Conservation (phyloP, 2,329 filamentous ascomycete genomes). For the Torrubiellomyces zombiae region DNA sequence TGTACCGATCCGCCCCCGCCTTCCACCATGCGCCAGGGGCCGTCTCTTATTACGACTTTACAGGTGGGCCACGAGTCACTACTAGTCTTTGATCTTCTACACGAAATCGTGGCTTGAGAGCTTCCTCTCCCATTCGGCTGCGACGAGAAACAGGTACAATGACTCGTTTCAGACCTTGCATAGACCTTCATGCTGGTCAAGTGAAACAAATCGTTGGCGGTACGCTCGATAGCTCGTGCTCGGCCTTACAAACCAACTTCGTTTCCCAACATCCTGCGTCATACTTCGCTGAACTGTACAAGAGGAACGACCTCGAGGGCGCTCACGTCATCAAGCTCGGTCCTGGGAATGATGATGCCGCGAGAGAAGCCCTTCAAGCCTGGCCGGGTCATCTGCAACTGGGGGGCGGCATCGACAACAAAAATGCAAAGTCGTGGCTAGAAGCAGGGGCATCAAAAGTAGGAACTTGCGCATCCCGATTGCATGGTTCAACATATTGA, state of each 20-base stretch:
- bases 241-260: constrained; percentile 74
- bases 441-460: constrained; percentile 81
- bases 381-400: constrained; percentile 78
- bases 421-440: constrained; percentile 77
- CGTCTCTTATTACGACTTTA: no score
- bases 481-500: background rate
- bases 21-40: no score
- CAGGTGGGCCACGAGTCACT: no score
- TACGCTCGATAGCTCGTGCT: constrained; percentile 54
- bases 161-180: constrained; percentile 91
- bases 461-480: constrained; percentile 6
- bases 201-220: constrained; percentile 98
- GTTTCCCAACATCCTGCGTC: constrained; percentile 69
- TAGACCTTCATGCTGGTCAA: constrained; percentile 91
- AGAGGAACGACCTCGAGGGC: constrained; percentile 53
- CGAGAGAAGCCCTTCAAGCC: constrained; percentile 54
- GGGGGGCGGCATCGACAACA: constrained; percentile 80
- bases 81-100: no score
- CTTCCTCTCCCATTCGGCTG: constrained; percentile 3
- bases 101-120: no score
- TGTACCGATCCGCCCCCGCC: no score
- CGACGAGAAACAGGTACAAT: constrained; percentile 28
- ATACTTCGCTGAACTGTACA: constrained; percentile 72
- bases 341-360: constrained; percentile 67
- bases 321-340: constrained; percentile 97